Evolutionary conservation across 495 filamentous ascomycete species (phyloP).

Genomic region (Pseudevernia furfuracea): DNA sequence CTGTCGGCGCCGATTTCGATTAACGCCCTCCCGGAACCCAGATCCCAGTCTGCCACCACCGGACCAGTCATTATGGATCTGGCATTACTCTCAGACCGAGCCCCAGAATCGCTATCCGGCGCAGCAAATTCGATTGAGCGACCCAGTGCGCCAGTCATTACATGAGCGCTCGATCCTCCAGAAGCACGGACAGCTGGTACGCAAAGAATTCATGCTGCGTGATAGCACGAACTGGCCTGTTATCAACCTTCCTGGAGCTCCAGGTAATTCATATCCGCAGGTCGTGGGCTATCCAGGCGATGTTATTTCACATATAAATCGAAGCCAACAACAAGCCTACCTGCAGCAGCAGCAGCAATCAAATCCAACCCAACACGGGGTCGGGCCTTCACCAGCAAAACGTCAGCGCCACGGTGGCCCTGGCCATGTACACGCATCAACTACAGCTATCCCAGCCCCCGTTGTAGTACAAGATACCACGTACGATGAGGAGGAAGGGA

Average conservation of each 20-base stretch:
- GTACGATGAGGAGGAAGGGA: constrained; percentile 82
- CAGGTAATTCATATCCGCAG: constrained; percentile 24
- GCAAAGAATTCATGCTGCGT: constrained; percentile 89
- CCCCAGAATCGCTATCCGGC: constrained; percentile 61
- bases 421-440: constrained; percentile 16
- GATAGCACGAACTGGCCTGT: constrained; percentile 85
- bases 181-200: constrained; percentile 67
- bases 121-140: constrained; percentile 51
- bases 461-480: constrained; percentile 11
- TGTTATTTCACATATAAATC: constrained; percentile 27
- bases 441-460: constrained; percentile 18
- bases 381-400: constrained; percentile 24
- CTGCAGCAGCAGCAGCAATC: constrained; percentile 23
- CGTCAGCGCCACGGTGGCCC: constrained; percentile 20
- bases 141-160: constrained; percentile 53
- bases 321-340: constrained; percentile 27
- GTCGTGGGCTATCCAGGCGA: constrained; percentile 28
- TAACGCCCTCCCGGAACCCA: constrained; percentile 53
- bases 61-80: constrained; percentile 81
- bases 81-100: constrained; percentile 80
- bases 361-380: constrained; percentile 15
- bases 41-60: constrained; percentile 51
- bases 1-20: constrained; percentile 72
- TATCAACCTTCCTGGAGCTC: constrained; percentile 55
- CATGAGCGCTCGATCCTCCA: constrained; percentile 61